phyloP scores from a whole-genome alignment of 2,329 filamentous ascomycete species.

The Fusarium setosum region DNA sequence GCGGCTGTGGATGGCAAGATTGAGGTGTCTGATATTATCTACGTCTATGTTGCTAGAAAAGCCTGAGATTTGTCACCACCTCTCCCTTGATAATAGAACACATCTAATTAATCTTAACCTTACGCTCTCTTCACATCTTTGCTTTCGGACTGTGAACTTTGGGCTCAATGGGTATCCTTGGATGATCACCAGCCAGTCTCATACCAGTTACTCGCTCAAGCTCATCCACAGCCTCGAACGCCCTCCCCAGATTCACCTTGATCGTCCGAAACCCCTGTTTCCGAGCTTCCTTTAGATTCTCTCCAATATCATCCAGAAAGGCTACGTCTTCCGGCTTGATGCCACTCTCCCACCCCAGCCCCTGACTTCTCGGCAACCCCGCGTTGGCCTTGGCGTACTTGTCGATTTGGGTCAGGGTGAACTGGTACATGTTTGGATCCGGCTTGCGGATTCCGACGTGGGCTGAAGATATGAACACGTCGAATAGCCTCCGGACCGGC shows the following conservation, averaged over 20 bases:
- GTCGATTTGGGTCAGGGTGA: constrained; percentile 75
- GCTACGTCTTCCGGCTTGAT: constrained; percentile 76
- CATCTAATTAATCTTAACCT: not conserved
- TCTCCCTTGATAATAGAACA: not conserved
- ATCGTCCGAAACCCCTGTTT: constrained; percentile 82
- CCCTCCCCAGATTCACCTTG: constrained; percentile 83
- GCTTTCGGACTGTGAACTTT: constrained; percentile 49
- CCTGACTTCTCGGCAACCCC: constrained; percentile 49
- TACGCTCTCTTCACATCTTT: constrained; percentile 50
- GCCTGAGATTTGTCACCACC: not conserved
- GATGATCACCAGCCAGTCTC: constrained; percentile 66
- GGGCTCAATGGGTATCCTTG: constrained; percentile 59
- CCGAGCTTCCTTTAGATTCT: constrained; percentile 86
- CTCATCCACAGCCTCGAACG: constrained; percentile 83
- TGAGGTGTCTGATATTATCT: constrained; percentile 42
- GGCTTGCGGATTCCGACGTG: constrained; percentile 92
- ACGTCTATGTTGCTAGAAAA: constrained; percentile 46
- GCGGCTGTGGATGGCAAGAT: constrained; percentile 45
- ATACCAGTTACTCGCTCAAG: constrained; percentile 82
- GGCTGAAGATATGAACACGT: constrained; percentile 88
- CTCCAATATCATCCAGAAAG: constrained; percentile 94
- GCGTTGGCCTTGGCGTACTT: constrained; percentile 68
- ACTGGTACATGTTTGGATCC: constrained; percentile 81
- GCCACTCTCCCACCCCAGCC: constrained; percentile 58
- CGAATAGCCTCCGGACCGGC: constrained; percentile 76